Base-by-base conservation (phyloP, 1,284 basidiomycete genomes). In the Trametes polyzona region DNA sequence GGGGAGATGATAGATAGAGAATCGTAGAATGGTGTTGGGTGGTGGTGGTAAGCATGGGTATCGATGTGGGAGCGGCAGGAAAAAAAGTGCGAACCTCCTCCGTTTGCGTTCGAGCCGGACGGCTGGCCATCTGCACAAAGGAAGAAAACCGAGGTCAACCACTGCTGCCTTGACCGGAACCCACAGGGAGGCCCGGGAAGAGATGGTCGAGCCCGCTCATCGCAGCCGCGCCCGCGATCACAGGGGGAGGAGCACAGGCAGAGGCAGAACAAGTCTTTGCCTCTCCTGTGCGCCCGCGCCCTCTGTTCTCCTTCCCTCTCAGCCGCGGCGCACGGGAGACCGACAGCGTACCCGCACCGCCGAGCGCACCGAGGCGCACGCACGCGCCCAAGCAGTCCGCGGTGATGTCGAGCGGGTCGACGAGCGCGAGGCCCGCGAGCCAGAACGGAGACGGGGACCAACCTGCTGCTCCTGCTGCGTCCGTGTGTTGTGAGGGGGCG, bases 341-440 rank as follows among this genome's bases (percentile, higher is more conserved):
- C 9, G 21, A 41, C 23, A 39, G 23, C 16, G 44, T 23, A 11
- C 49, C 37, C 9, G 36, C 40, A 16, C 27, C 47, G 12, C 42
- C 47, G 3, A 43, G 39, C 19, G 26, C 35, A 49, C 24, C 39
- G n/a, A 57, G 33, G 29, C 39, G 42, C 23, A 39, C 41, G 23
- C 65, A 64, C 50, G 57, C 63, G 52, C 74, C 71, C 76, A 86
- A 70, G 57, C 70, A 71, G 58, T 81, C 80, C 33, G 74, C 61
- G 19, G 82, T 81, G 70, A 90, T 76, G 64, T 82, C 79, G 67
- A 73, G 71, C 47, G 81, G 77, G 70, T 88, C 83, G 63, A 81
- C 55, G 59, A 84, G 76, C 63, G 81, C 81, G 67, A 88, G 78
- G 69, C 76, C 71, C 68, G 78, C 73, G 70, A 78, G 82, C 79